Conservation (phyloP, 257 asterid species). For the Salvia splendens region DNA sequence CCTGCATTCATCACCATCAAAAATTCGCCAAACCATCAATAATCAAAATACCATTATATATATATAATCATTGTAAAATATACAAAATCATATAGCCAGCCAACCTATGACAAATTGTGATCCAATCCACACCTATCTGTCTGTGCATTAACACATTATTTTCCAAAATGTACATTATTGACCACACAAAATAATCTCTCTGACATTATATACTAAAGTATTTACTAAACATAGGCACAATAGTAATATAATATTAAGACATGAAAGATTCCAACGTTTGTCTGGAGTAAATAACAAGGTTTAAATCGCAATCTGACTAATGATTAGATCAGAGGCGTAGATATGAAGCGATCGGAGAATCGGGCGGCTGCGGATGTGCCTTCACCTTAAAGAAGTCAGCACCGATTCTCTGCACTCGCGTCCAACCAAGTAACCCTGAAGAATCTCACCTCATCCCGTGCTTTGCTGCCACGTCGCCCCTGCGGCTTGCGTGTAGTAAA, state of each 20-base stretch:
- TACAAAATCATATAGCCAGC: background rate
- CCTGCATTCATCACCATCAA: too few species aligned
- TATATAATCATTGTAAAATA: background rate
- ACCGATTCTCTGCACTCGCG: constrained; percentile 22
- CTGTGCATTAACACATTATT: background rate
- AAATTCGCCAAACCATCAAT: too few species aligned
- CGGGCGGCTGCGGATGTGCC: constrained; percentile 30
- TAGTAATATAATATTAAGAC: background rate
- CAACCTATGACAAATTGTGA: background rate
- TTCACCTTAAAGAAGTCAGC: constrained; percentile 19
- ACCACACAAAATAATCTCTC: background rate
- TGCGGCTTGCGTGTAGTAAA: constrained; percentile 8
- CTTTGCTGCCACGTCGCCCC: constrained; percentile 22
- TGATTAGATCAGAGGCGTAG: constrained; percentile 29
- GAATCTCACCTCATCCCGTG: constrained; percentile 14
- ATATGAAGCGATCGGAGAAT: constrained; percentile 25
- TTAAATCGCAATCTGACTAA: constrained; percentile 23
- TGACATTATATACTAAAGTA: background rate
- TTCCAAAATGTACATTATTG: background rate
- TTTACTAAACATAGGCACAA: background rate
- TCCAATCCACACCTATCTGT: background rate
- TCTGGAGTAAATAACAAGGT: constrained; percentile 23
- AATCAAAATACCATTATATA: background rate
- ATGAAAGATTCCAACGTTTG: background rate
- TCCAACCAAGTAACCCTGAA: background rate